Evolutionary conservation across 768 basidiomycete species (phyloP).

Genomic region (Mycena pura): DNA sequence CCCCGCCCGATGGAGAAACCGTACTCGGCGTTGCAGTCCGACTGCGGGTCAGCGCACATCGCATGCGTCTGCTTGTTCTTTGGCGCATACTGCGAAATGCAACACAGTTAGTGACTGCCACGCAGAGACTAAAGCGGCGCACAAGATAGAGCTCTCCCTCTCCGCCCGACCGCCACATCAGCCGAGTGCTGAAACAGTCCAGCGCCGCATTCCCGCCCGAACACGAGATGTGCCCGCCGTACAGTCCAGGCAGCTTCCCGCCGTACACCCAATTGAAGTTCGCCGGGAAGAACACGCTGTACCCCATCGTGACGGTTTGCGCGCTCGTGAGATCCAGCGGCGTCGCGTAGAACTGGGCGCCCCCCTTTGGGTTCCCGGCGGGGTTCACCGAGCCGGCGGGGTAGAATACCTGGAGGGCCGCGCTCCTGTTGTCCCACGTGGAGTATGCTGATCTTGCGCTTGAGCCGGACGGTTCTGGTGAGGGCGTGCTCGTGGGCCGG

Average conservation of each 20-base stretch:
- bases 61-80: slow-evolving; percentile 68
- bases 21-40: slow-evolving; percentile 69
- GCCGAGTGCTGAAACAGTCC: slow-evolving; percentile 81
- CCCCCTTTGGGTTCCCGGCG: slow-evolving; percentile 64
- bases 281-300: slow-evolving; percentile 78
- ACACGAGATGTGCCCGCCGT: slow-evolving; percentile 70
- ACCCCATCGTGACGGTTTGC: slow-evolving; percentile 61
- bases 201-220: slow-evolving; percentile 77
- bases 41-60: slow-evolving; percentile 63
- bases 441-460: too few relatives aligned
- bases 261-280: slow-evolving; percentile 82
- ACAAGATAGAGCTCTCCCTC: slow-evolving; percentile 81
- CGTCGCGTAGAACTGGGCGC: slow-evolving; percentile 69
- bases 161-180: slow-evolving; percentile 82
- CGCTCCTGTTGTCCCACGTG: slow-evolving; percentile 38
- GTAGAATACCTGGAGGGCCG: slow-evolving; percentile 69
- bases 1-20: slow-evolving; percentile 81
- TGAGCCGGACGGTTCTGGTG: too few relatives aligned
- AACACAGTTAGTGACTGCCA: background rate
- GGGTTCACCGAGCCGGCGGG: slow-evolving; percentile 77
- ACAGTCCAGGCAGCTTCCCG: slow-evolving; percentile 87
- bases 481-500: background rate
- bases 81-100: slow-evolving; percentile 66
- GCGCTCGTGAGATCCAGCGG: slow-evolving; percentile 54
- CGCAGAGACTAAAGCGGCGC: slow-evolving; percentile 27